Evolutionary conservation across 108 stramenopile species (phyloP), one percentile per base, ranked within the genome.

Genomic region (Cylindrotheca closterium): DNA sequence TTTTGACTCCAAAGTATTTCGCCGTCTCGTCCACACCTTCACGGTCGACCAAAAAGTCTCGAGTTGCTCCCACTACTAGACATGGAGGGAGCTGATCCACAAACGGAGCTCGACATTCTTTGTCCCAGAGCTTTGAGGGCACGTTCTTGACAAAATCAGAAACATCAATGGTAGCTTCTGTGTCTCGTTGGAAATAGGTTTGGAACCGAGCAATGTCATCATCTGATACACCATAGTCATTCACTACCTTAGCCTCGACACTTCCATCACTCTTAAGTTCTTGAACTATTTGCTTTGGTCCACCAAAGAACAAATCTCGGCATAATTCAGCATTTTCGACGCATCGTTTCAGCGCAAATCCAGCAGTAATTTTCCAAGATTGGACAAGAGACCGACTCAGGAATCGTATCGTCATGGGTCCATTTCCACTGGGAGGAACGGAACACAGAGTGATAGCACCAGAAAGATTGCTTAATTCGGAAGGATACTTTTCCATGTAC

Each of bases 351-450:
- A 89, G 55, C 7, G 80, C 88, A 21, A 89, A 80, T 15, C 82
- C 88, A 21, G 53, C 73, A 3, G 79, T 86, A 51, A 89, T 86
- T 55, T 76, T 79, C 67, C 65, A 85, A 25, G 74, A 66, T 17
- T 81, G 65, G 0, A 53, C 17, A 0, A 81, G 68, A 2, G 82
- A 83, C 59, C 81, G 68, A 21, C 58, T 28, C 45, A 89, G 56
- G 32, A 58, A 79, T 2, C 88, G 68, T 57, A 73, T 58, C 7
- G 80, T 81, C 73, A 83, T 79, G n/a, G 68, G 73, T n/a, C 89
- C 87, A 64, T 92, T 95, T 10, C 94, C 94, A 49, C 73, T 75
- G 15, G 94, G 94, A 19, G 94, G 94, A 2, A 92, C 91, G 28
- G 82, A 79, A 54, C 94, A 95, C 59, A 92, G 73, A 21, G 75